Percentiles rank a stretch among this genome's conserved stretches.
Conservation (phyloP, 2,329 filamentous ascomycete species). For the Akanthomyces uredinophilus region DNA sequence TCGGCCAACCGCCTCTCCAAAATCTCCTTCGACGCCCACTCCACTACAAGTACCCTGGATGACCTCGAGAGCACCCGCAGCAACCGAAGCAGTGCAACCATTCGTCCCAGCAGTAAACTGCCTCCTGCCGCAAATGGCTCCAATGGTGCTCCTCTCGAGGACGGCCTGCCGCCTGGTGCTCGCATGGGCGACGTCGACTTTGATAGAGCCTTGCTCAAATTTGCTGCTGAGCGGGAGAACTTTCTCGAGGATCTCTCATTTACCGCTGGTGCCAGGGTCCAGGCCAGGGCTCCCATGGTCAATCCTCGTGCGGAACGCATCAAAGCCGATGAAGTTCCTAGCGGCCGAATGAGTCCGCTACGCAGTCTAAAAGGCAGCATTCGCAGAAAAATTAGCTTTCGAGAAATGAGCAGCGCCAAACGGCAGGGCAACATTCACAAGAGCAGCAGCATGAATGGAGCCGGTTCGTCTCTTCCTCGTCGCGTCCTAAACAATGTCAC, state of each 20-base stretch:
- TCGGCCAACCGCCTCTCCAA: conserved; percentile 56
- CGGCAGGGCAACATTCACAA: conserved; percentile 73
- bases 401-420: conserved; percentile 92
- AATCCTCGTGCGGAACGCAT: conserved; percentile 79
- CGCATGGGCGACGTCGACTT: conserved; percentile 74
- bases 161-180: conserved; percentile 24
- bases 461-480: conserved; percentile 32
- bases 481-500: conserved; percentile 15
- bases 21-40: conserved; percentile 43
- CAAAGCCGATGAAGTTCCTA: conserved; percentile 62
- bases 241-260: conserved; percentile 92
- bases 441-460: conserved; percentile 51
- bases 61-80: conserved; percentile 56
- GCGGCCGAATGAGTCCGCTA: conserved; percentile 50
- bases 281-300: conserved; percentile 65
- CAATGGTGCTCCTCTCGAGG: conserved; percentile 22
- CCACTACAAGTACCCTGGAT: conserved; percentile 52
- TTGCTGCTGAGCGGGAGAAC: conserved; percentile 88
- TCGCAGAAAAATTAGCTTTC: conserved; percentile 83
- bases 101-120: conserved; percentile 39
- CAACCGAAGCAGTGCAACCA: conserved; percentile 63
- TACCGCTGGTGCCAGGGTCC: conserved; percentile 73
- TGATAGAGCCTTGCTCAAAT: conserved; percentile 87
- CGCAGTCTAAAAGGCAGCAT: conserved; percentile 74
- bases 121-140: conserved; percentile 21